Evolutionary conservation across 306 rosid species (phyloP).

Genomic region (Castanea mollissima): DNA sequence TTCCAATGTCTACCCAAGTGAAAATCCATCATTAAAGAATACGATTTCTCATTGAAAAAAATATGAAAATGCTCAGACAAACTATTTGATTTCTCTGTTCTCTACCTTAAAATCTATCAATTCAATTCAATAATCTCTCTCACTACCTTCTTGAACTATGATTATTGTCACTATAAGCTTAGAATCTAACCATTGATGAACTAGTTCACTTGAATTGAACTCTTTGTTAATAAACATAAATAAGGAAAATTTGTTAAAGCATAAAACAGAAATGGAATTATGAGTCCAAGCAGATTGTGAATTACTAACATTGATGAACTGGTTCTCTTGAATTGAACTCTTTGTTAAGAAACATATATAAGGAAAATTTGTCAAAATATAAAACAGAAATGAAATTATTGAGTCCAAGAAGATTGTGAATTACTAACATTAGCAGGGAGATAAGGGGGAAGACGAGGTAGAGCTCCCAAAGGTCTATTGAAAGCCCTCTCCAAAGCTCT

Average conservation of each 20-base stretch:
- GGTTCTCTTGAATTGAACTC: background rate
- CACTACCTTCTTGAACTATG: background rate
- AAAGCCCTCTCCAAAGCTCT: constrained; percentile 91
- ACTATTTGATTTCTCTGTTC: background rate
- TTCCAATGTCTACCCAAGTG: constrained; percentile 53
- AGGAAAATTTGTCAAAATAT: background rate
- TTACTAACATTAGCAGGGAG: constrained; percentile 77
- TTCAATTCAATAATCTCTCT: background rate
- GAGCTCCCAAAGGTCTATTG: constrained; percentile 83
- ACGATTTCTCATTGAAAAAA: constrained; percentile 2
- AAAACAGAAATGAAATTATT: background rate
- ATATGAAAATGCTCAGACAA: background rate
- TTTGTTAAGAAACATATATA: background rate
- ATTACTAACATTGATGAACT: constrained; percentile 41
- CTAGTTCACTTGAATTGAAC: background rate
- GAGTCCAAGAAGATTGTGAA: background rate
- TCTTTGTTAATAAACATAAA: background rate
- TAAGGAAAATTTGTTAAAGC: background rate
- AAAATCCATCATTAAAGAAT: constrained; percentile 13
- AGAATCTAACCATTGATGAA: background rate
- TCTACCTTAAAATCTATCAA: background rate
- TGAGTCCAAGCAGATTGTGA: background rate
- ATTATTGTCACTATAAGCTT: background rate
- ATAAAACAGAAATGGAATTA: constrained; percentile 5
- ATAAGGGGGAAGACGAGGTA: constrained; percentile 95